Base-by-base conservation (phyloP, 2,329 filamentous ascomycete genomes). In the Aureobasidium pullulans region DNA sequence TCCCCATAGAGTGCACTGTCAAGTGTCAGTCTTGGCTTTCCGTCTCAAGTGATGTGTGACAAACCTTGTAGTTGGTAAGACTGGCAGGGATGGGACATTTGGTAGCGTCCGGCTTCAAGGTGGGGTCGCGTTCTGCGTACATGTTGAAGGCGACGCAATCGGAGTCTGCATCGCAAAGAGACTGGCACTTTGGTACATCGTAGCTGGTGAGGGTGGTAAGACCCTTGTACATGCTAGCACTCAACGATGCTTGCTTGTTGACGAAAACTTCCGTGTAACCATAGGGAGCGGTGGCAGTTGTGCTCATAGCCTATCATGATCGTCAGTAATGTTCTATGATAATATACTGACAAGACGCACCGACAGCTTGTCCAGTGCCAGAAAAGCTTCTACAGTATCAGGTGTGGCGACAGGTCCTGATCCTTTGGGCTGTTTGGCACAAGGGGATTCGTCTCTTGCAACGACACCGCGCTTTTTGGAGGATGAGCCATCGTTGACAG, bases 361-460 rank as follows among this genome's bases (percentile, higher is more conserved):
- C 29, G 39, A 44, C 32, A 56, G n/a, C 9, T 43, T 3, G 11
- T 9, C 4, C 11, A 37, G 53, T 6, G 40, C 34, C n/a, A 56
- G 11, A 62, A 76, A 75, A 8, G 65, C 67, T 37, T 48, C 60
- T 19, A 62, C 63, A 4, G 70, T 72, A 59, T 76, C 73, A 6
- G 71, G 70, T 11, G 31, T 60, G 11, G 64, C 57, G 34, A 63
- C 60, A 36, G 66, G 66, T 8, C 60, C 63, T 31, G 39, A 53
- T 10, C 65, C 65, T 42, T 46, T 10, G 11, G 47, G 37, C 19
- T 59, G 57, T 7, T 42, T 52, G 13, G 57, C 54, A 36, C 54
- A 57, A 29, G 47, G 6, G 32, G 54, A 53, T 19, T 19, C 19
- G 16, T 42, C 37, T 15, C 53, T 50, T 5, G 32, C 43, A n/a